phyloP scores from a whole-genome alignment of 192 early-diverging fungal species.

The Thoreauomyces humboldtii region DNA sequence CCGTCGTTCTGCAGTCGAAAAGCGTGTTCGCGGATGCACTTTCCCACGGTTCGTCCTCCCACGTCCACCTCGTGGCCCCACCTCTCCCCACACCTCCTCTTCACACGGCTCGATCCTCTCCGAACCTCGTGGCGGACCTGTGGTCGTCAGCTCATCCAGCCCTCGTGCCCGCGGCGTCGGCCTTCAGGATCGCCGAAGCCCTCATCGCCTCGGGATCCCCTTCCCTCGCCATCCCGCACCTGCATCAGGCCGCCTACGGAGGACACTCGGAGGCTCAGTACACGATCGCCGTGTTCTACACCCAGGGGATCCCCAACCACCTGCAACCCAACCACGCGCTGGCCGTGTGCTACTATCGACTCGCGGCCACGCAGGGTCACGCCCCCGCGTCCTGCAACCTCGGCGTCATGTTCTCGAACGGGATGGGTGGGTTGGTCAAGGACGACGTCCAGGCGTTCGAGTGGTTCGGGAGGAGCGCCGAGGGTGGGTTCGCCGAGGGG shows the following conservation, averaged over 20 bases:
- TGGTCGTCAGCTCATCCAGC: not conserved
- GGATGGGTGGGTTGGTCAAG: not conserved
- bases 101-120: not conserved
- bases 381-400: constrained; percentile 20
- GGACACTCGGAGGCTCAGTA: constrained; percentile 6
- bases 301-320: not conserved
- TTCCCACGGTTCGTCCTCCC: not conserved
- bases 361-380: constrained; percentile 8
- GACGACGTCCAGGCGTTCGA: not conserved
- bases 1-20: not conserved
- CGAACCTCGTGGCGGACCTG: not conserved
- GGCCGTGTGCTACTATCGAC: constrained; percentile 5
- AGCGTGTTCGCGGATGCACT: not conserved
- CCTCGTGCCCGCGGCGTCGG: not conserved
- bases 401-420: constrained; percentile 16
- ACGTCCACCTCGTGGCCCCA: not conserved
- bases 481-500: constrained; percentile 4
- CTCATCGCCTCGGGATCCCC: not conserved
- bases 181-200: constrained; percentile 2
- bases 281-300: constrained; percentile 7
- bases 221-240: constrained; percentile 10
- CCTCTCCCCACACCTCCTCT: not conserved
- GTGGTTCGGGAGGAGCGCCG: constrained; percentile 7
- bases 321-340: not conserved
- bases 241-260: not conserved